Percentiles rank a stretch among this genome's conserved stretches.
These are phyloP conservation scores for Medicago lupulina DNA, from an alignment of 306 rosid genomes.

Conservation along the genomic window DNA sequence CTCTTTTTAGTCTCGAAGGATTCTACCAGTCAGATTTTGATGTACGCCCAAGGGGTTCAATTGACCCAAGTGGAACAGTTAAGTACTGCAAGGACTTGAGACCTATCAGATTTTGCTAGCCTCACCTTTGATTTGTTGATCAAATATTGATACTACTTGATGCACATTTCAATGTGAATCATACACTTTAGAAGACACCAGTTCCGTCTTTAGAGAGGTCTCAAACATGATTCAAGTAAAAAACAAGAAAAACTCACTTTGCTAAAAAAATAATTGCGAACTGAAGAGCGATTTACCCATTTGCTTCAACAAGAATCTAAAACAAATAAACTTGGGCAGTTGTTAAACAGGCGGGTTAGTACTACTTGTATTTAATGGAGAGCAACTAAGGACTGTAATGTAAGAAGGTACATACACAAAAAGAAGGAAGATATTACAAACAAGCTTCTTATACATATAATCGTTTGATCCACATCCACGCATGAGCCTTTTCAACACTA, in stretches of 20 bases:
- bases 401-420: slow-evolving; percentile 17
- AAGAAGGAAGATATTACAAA: slow-evolving; percentile 33
- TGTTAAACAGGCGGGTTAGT: slow-evolving; percentile 16
- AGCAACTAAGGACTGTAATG: slow-evolving; percentile 14
- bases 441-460: slow-evolving; percentile 48
- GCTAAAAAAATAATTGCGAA: neutral
- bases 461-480: slow-evolving; percentile 46
- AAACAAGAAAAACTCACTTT: neutral
- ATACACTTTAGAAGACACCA: neutral
- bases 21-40: too few relatives aligned
- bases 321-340: neutral
- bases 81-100: neutral
- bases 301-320: neutral
- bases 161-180: neutral
- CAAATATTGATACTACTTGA: neutral
- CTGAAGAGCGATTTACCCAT: neutral
- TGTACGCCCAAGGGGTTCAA: neutral
- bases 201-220: neutral
- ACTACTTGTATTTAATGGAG: slow-evolving; percentile 18
- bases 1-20: neutral
- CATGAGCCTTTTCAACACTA: slow-evolving; percentile 47
- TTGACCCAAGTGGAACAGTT: neutral
- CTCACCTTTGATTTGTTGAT: neutral
- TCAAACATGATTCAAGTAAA: slow-evolving; percentile 1
- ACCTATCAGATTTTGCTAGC: neutral